Evolutionary conservation across 106 monocot genomes (phyloP).

Genomic region (Dendrobium nobile): DNA sequence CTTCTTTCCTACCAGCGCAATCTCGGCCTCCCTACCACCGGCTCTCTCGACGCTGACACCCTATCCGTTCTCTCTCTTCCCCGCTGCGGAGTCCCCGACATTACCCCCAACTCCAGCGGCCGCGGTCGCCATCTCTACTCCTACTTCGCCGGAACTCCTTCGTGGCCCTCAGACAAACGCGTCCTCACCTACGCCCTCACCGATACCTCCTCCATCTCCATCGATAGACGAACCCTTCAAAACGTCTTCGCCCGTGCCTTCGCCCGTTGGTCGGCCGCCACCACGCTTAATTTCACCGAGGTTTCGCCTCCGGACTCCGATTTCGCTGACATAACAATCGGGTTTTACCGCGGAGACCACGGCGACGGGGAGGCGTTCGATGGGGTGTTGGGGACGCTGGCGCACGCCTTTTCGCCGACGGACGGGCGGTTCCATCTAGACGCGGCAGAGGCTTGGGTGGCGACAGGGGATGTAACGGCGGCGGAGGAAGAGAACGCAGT

Average conservation of each 20-base stretch:
- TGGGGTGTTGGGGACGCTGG: conserved; percentile 72
- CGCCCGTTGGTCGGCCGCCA: conserved; percentile 58
- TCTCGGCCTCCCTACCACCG: conserved; percentile 58
- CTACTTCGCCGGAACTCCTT: conserved; percentile 64
- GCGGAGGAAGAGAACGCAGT: conserved; percentile 30
- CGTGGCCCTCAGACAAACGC: conserved; percentile 38
- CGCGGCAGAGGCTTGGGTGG: conserved; percentile 76
- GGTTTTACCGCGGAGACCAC: conserved; percentile 70
- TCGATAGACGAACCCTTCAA: conserved; percentile 24
- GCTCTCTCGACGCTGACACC: conserved; percentile 57
- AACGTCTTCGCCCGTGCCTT: conserved; percentile 66
- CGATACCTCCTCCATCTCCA: conserved; percentile 30
- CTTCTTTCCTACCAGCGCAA: conserved; percentile 62
- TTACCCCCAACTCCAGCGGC: conserved; percentile 33
- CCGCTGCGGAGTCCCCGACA: conserved; percentile 82
- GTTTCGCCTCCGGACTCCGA: conserved; percentile 16
- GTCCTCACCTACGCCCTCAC: conserved; percentile 59
- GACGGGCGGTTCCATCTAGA: conserved; percentile 86
- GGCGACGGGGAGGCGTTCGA: conserved; percentile 90
- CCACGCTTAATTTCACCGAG: conserved; percentile 37
- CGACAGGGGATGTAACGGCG: conserved; percentile 30
- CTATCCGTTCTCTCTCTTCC: conserved; percentile 52
- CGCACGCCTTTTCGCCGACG: conserved; percentile 91
- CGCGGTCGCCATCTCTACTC: conserved; percentile 57
- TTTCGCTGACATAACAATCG: conserved; percentile 61